Evolutionary conservation across 306 rosid genomes (phyloP).

Genomic region (Dalbergia oliveri): DNA sequence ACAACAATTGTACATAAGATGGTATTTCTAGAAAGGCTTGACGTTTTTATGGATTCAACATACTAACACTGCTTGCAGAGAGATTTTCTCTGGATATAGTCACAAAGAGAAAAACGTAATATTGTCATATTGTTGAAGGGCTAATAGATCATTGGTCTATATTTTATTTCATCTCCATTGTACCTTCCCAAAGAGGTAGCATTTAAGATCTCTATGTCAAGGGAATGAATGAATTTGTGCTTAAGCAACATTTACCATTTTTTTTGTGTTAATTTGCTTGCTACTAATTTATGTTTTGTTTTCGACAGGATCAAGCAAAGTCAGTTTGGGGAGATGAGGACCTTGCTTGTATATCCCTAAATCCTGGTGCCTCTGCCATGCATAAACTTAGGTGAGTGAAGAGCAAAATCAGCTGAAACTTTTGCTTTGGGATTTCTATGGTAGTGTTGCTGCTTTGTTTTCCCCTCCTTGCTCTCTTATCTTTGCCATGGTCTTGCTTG

Average conservation of each 20-base stretch:
- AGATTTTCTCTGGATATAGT: conserved; percentile 5
- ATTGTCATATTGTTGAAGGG: background rate
- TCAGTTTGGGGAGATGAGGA: conserved; percentile 81
- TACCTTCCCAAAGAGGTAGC: background rate
- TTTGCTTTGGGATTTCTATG: background rate
- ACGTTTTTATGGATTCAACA: background rate
- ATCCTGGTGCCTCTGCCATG: conserved; percentile 88
- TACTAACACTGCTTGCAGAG: background rate
- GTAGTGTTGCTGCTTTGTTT: background rate
- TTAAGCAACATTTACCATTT: conserved; percentile 10
- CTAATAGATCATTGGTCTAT: conserved; percentile 7
- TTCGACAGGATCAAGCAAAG: conserved; percentile 74
- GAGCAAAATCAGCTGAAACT: conserved; percentile 29
- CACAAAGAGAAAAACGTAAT: background rate
- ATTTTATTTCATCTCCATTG: background rate
- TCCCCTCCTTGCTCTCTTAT: background rate
- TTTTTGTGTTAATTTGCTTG: conserved; percentile 5
- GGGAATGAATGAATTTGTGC: conserved; percentile 29
- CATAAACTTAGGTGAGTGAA: conserved; percentile 84
- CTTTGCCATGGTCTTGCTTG: background rate
- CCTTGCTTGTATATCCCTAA: conserved; percentile 77
- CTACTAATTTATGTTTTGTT: conserved; percentile 9
- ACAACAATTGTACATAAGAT: too few species aligned
- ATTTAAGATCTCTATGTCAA: background rate
- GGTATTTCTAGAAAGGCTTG: background rate